Percentiles rank a stretch among this genome's conserved stretches.
Conservation (phyloP, 2,329 filamentous ascomycete genomes). For the Xylariaceae sp. region DNA sequence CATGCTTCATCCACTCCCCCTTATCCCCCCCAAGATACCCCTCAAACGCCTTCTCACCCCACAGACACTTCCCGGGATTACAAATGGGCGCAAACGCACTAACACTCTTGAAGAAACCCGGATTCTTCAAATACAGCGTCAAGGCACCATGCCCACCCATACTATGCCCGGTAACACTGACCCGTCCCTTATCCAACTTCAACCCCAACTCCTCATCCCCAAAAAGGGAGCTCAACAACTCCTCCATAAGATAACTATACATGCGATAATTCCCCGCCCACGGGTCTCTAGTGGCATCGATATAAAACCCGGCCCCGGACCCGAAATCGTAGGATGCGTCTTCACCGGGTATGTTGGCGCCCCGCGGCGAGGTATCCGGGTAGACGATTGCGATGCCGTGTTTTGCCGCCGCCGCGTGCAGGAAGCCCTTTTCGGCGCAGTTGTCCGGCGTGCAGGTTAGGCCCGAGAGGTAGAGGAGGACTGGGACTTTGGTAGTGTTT, state of each 20-base stretch:
- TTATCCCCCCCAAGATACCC: slow-evolving; percentile 97
- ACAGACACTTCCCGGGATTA: slow-evolving; percentile 80
- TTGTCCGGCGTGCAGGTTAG: slow-evolving; percentile 93
- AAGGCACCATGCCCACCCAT: slow-evolving; percentile 97
- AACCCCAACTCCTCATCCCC: slow-evolving; percentile 37
- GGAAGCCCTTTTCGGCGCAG: slow-evolving; percentile 78
- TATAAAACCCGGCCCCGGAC: slow-evolving; percentile 86
- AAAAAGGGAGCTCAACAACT: slow-evolving; percentile 78
- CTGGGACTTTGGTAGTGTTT: slow-evolving; percentile 65
- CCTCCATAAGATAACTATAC: slow-evolving; percentile 86
- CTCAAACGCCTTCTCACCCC: slow-evolving; percentile 91
- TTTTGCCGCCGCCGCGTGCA: slow-evolving; percentile 74
- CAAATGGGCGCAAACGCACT: slow-evolving; percentile 86
- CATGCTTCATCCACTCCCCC: slow-evolving; percentile 73
- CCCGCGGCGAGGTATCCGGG: slow-evolving; percentile 90
- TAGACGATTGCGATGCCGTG: slow-evolving; percentile 89
- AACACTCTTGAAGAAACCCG: slow-evolving; percentile 81
- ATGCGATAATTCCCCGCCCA: slow-evolving; percentile 81
- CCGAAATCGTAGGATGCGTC: slow-evolving; percentile 90
- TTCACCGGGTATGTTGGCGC: slow-evolving; percentile 74
- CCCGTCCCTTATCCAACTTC: slow-evolving; percentile 61
- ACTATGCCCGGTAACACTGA: slow-evolving; percentile 87
- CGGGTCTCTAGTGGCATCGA: slow-evolving; percentile 73
- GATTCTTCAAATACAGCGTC: slow-evolving; percentile 87
- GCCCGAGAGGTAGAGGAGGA: slow-evolving; percentile 89